Base-by-base conservation (phyloP, 306 rosid genomes). In the Cicer pinnatifidum region DNA sequence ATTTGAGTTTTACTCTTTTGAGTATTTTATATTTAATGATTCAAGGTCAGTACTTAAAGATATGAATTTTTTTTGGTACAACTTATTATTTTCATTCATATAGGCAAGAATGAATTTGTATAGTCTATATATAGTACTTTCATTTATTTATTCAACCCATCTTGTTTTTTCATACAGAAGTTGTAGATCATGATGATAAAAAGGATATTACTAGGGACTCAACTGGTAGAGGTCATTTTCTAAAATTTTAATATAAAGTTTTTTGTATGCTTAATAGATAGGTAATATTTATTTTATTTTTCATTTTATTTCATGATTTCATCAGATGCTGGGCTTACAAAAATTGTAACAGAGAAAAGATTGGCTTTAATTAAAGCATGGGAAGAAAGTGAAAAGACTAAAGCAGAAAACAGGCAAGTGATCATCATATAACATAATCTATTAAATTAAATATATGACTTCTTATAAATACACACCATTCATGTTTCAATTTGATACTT, bases 351-450 rank as follows among this genome's bases (percentile, higher is more conserved):
- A 44, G 93, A 90, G 89, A 93, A 93, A 81, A 81, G 90, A 80
- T 51, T 90, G 82, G 93, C 98, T 76, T 82, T 90, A 15, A 84
- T 93, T 53, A 93, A 85, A 76, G 98, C 98, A 52, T 93, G 98
- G 98, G 98, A 90, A 77, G 97, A 93, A 76, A 90, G 90, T 78
- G 97, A 93, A 46, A 93, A 93, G 83, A 86, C 95, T 43, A 90
- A 82, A 72, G 88, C 86, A 20, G 97, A 89, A 64, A 93, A 89
- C 82, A 93, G 86, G 98, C 83, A 85, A 78, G 84, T n/a, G 11
- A 19, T 19, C 40, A 15, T 75, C 5, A 41, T 4, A 77, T 71
- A 50, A 28, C 33, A 28, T 28, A 28, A 28, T 8, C 19, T 48
- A 48, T 48, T 28, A 28, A 48, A 48, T 52, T 19, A 37, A 23